Evolutionary conservation across 2,329 filamentous ascomycete genomes (phyloP), one percentile per base, ranked within the genome.

Genomic region (Pleoardoris graminearum): DNA sequence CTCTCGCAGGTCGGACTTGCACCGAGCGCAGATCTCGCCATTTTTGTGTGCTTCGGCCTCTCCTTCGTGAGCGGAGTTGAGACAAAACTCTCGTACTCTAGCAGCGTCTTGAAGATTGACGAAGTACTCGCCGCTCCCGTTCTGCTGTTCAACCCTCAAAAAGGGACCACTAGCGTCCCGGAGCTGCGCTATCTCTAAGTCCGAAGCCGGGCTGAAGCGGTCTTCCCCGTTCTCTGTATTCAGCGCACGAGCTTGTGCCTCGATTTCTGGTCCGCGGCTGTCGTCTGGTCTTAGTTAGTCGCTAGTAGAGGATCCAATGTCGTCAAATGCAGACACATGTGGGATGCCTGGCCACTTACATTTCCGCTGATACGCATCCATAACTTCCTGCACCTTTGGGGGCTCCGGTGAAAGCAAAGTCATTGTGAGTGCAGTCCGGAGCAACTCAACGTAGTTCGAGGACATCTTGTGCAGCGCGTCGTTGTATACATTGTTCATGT

Each of bases 111-210:
- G 42, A 8, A 50, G 37, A 14, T 22, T 37, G 22, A 42, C 48
- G 19, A 51, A 48, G 30, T 46, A 36, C 14, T 32, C 23, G 21
- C 21, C 29, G 27, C 21, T 36, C 32, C 16, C 30, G 14, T 22
- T 36, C 29, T 21, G 27, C 29, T 43, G 25, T 39, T 39, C 42
- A 10, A 55, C 32, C 10, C 36, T 45, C 29, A 57, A 38, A 27
- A 58, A 58, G 10, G 52, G 38, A 12, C 55, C 52, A 36, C 44
- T 46, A 4, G 49, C 55, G n/a, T 25, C 39, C 7, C 38, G 27
- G 10, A 58, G 30, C 35, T 58, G 55, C 19, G 41, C 45, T 30
- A 58, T 16, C 36, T 58, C 29, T 7, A 58, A 36, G 14, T 52
- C 27, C n/a, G 47, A 45, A 19, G 30, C 27, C 3, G 23, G 23